phyloP scores from a whole-genome alignment of 352 stramenopile genomes.

The Phytopythium ostracodes region DNA sequence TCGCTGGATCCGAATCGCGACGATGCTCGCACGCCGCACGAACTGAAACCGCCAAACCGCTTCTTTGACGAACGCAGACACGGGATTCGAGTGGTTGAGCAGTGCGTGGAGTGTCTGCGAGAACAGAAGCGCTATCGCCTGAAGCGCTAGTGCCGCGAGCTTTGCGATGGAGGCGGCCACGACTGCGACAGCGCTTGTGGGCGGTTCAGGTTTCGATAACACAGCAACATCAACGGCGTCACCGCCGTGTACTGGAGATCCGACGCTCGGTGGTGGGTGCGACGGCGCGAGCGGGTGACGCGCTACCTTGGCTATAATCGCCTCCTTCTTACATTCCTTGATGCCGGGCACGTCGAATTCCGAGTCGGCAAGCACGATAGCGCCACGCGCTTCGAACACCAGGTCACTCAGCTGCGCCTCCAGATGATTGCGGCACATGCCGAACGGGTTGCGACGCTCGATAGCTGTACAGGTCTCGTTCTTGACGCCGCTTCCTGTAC shows the following conservation, averaged over 20 bases:
- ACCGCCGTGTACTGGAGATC: neutral
- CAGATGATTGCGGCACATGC: slow-evolving; percentile 68
- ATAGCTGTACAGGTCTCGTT: slow-evolving; percentile 36
- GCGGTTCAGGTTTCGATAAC: neutral
- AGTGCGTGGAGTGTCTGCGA: slow-evolving; percentile 4
- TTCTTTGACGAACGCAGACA: slow-evolving; percentile 46
- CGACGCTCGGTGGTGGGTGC: slow-evolving; percentile 19
- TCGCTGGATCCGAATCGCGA: slow-evolving; percentile 54
- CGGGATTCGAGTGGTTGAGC: slow-evolving; percentile 35
- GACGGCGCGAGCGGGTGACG: slow-evolving; percentile 56
- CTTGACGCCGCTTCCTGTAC: slow-evolving; percentile 12
- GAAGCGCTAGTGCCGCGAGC: neutral
- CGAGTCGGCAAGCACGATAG: slow-evolving; percentile 38
- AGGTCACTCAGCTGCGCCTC: slow-evolving; percentile 54
- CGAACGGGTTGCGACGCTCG: slow-evolving; percentile 52
- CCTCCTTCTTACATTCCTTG: slow-evolving; percentile 46
- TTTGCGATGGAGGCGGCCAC: neutral
- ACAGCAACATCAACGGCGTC: neutral
- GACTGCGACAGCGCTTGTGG: neutral
- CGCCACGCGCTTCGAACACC: slow-evolving; percentile 41
- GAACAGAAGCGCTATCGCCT: neutral
- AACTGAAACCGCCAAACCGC: slow-evolving; percentile 61
- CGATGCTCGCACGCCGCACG: slow-evolving; percentile 35
- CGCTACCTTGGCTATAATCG: slow-evolving; percentile 9
- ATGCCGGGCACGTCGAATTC: slow-evolving; percentile 66